These are phyloP conservation scores for Arthrinium phaeospermum DNA, from an alignment of 2,329 filamentous ascomycete species.

Conservation along the genomic window DNA sequence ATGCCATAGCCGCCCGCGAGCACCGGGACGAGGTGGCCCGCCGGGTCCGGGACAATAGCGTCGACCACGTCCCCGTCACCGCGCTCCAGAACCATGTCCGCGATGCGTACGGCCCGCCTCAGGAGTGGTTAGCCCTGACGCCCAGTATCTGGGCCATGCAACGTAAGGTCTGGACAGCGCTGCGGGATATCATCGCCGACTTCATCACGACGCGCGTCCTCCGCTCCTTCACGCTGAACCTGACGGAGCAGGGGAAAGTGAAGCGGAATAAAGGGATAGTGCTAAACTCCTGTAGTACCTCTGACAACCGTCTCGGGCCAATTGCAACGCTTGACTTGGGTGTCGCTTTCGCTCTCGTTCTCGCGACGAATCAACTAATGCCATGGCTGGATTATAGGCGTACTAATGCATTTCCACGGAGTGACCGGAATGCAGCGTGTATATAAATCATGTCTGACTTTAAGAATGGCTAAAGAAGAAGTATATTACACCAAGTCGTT, in stretches of 20 bases:
- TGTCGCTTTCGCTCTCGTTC: no score
- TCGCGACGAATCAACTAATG: no score
- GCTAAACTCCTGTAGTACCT: no score
- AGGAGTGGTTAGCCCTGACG: not conserved
- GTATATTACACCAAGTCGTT: no score
- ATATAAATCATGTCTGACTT: no score
- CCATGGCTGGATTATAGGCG: no score
- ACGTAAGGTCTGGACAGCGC: not conserved
- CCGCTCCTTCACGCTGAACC: not conserved
- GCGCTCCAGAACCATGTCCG: not conserved
- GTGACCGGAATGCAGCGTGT: no score
- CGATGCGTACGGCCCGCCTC: no score
- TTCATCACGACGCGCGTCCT: not conserved
- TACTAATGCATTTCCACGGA: no score
- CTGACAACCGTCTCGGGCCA: no score
- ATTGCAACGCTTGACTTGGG: no score
- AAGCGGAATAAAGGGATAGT: not conserved
- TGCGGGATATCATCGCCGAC: not conserved
- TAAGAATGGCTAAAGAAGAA: no score
- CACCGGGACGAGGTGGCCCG: not conserved
- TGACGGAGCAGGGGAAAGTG: not conserved
- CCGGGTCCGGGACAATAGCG: not conserved
- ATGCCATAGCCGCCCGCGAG: not conserved
- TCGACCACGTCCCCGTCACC: not conserved
- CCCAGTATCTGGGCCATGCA: not conserved